Conservation (phyloP, 441 rosid species). For the Pelargonium myrrhifolium region DNA sequence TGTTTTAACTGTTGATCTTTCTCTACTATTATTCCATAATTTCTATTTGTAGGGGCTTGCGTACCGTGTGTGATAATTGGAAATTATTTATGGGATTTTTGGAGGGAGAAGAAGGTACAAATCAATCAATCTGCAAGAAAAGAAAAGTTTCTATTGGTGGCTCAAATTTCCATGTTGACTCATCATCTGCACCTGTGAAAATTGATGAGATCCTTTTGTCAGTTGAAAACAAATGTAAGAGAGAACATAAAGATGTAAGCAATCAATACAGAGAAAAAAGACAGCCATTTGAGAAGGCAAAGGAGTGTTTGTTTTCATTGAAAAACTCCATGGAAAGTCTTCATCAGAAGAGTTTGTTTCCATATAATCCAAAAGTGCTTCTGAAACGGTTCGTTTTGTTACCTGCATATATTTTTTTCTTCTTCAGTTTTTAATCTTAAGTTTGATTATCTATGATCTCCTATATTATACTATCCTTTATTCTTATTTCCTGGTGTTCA, state of each 20-base stretch:
- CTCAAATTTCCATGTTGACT: slow-evolving; percentile 25
- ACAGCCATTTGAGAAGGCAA: slow-evolving; percentile 45
- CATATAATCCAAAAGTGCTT: slow-evolving; percentile 75
- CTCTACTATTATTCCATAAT: not conserved
- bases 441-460: not conserved
- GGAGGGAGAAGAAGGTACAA: slow-evolving; percentile 21
- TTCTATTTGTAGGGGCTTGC: slow-evolving; percentile 50
- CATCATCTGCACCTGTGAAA: slow-evolving; percentile 7
- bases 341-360: slow-evolving; percentile 61
- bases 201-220: slow-evolving; percentile 13
- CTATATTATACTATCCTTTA: not conserved
- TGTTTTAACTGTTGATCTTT: not conserved
- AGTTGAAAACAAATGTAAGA: slow-evolving; percentile 16
- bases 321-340: slow-evolving; percentile 60
- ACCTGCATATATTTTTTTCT: slow-evolving; percentile 12
- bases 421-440: not conserved
- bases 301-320: slow-evolving; percentile 64
- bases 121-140: slow-evolving; percentile 40
- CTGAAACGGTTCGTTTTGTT: slow-evolving; percentile 49
- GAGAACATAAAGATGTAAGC: slow-evolving; percentile 8
- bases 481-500: not conserved
- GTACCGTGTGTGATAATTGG: slow-evolving; percentile 52
- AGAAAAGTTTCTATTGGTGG: slow-evolving; percentile 33
- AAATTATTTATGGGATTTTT: slow-evolving; percentile 44
- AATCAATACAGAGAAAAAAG: slow-evolving; percentile 16